Evolutionary conservation across 192 early-diverging fungal species (phyloP), one percentile per base, ranked within the genome.

Genomic region (Rhizophagus prolifer): DNA sequence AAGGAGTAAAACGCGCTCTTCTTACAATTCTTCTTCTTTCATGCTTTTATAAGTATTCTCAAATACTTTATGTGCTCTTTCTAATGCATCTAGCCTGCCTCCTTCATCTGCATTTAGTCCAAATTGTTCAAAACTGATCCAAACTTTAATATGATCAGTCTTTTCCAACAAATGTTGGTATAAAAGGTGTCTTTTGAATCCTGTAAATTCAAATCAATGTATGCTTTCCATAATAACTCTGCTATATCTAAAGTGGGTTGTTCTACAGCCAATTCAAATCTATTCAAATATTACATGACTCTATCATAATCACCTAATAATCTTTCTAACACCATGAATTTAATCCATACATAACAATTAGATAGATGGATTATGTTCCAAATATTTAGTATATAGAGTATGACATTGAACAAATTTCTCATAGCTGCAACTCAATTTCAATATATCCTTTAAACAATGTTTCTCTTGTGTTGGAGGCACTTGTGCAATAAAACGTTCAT

Each of bases 201-300:
- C 91, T 16, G 88, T 87, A 44, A 91, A 89, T 78, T 98, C 96
- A 98, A 97, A 79, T 99, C 93, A 80, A 99, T 97, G 79, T 94
- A 99, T 0, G 94, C 91, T 82, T 98, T 99, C 98, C 98, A 99
- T 61, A 99, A 81, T 19, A 98, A 89, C 79, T 99, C 98, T 41
- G 98, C 97, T 96, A 98, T 97, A 75, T 99, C 97, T 75, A 99
- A 80, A 19, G 86, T 88, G 0, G 91, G 91, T 82, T 99, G 98
- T 58, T 88, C 84, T 41, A 98, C 87, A 3, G 96, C 97, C 74
- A 98, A n/a, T n/a, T n/a, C n/a, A n/a, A n/a, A n/a, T n/a, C n/a
- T n/a, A 84, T 64, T 97, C 94, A 84, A 97, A 96, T 34, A 99
- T 90, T 44, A 92, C 98, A 58, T 92, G 86, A 4, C 88, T 38